phyloP scores from a whole-genome alignment of 139 green algal genomes.

The Asterochloris sp. region DNA sequence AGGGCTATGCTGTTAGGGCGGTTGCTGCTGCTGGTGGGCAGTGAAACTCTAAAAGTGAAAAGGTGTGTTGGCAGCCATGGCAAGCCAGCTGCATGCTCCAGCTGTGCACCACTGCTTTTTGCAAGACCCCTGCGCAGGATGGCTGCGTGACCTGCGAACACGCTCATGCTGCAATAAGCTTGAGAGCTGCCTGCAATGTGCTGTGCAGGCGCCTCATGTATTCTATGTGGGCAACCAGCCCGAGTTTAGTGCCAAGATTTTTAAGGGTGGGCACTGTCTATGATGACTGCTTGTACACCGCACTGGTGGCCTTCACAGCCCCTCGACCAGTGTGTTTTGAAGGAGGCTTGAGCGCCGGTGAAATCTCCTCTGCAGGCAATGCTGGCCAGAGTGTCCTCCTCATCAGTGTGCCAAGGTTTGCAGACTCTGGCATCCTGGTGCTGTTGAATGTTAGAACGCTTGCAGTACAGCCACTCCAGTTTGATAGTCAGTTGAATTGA shows the following conservation, averaged over 20 bases:
- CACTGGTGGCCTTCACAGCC: not conserved
- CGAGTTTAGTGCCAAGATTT: slow-evolving; percentile 6
- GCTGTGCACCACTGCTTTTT: no score
- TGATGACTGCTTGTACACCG: not conserved
- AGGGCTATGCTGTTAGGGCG: no score
- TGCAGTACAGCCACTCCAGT: slow-evolving; percentile 67
- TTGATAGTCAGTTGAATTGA: slow-evolving; percentile 34
- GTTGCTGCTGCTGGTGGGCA: no score
- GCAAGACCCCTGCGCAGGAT: no score
- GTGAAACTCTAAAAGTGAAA: no score
- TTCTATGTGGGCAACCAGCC: slow-evolving; percentile 93
- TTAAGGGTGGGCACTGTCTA: not conserved
- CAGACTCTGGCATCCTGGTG: slow-evolving; percentile 62
- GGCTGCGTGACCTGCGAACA: no score
- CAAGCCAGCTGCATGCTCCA: no score
- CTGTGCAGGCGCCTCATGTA: slow-evolving; percentile 72
- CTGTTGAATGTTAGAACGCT: slow-evolving; percentile 85
- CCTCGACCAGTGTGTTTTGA: not conserved
- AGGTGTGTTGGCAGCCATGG: no score
- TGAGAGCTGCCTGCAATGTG: no score
- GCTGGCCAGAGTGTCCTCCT: slow-evolving; percentile 52
- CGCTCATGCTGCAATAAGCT: no score
- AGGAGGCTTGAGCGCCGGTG: not conserved
- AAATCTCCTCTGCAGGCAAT: slow-evolving; percentile 25
- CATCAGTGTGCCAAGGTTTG: slow-evolving; percentile 77